Percentiles rank a stretch among this genome's conserved stretches.
Conservation (phyloP, 495 filamentous ascomycete species). For the Staphylotrichum longicolle region DNA sequence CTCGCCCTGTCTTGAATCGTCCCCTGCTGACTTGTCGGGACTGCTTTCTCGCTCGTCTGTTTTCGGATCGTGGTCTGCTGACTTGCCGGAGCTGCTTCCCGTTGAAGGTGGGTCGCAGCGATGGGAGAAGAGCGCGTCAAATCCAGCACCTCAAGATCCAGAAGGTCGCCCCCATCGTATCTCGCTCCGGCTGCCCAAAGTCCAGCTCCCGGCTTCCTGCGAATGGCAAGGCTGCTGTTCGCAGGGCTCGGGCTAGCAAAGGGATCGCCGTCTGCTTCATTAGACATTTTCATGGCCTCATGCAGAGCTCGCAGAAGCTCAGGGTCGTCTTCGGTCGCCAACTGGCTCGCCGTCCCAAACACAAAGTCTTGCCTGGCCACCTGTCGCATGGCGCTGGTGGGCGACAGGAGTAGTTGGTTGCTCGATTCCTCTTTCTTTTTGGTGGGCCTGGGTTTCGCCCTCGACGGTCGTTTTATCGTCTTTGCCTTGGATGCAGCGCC, state of each 20-base stretch:
- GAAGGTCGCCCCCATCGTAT: constrained; percentile 58
- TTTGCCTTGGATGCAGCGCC: constrained; percentile 36
- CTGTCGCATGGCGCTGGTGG: constrained; percentile 64
- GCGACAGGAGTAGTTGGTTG: constrained; percentile 63
- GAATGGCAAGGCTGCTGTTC: constrained; percentile 30
- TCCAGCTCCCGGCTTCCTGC: constrained; percentile 21
- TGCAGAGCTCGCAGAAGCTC: constrained; percentile 65
- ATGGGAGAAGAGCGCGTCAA: constrained; percentile 47
- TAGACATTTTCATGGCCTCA: constrained; percentile 64
- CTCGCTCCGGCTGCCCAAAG: constrained; percentile 71
- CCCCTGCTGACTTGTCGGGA: neutral
- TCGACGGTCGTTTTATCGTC: constrained; percentile 32
- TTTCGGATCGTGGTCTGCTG: neutral
- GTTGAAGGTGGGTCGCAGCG: constrained; percentile 1
- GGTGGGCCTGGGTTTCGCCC: constrained; percentile 31
- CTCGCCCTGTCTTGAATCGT: neutral
- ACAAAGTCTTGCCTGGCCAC: constrained; percentile 75
- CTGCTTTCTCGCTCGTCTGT: neutral
- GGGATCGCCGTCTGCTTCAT: constrained; percentile 39
- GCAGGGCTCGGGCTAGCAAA: constrained; percentile 37
- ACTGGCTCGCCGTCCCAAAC: constrained; percentile 90
- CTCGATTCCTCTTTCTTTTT: constrained; percentile 47
- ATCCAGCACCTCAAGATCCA: constrained; percentile 58
- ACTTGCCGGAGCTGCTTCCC: neutral
- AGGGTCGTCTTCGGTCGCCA: constrained; percentile 74